Percentiles rank a stretch among this genome's conserved stretches.
Evolutionary conservation across 768 basidiomycete species (phyloP).

Genomic region (Kockovaella imperatae): DNA sequence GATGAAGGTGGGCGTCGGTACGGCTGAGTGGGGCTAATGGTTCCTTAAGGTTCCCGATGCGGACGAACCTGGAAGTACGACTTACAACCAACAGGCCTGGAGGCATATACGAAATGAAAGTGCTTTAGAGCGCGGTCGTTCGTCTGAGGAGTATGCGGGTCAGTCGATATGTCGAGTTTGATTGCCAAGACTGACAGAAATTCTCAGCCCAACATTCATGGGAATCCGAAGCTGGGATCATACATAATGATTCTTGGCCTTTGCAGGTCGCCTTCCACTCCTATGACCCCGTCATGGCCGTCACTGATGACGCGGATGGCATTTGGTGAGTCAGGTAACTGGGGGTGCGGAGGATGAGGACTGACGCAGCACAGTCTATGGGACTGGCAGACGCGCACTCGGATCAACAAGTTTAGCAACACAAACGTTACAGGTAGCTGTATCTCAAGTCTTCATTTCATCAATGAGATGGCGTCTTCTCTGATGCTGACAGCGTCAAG

Average conservation of each 20-base stretch:
- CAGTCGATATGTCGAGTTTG: slow-evolving; percentile 32
- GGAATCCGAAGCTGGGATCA: slow-evolving; percentile 44
- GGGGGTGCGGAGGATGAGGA: neutral
- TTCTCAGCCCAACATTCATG: slow-evolving; percentile 42
- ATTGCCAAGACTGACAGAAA: slow-evolving; percentile 1
- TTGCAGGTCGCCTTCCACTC: slow-evolving; percentile 74
- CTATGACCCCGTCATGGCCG: slow-evolving; percentile 77
- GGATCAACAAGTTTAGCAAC: slow-evolving; percentile 77
- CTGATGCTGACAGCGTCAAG: slow-evolving; percentile 81
- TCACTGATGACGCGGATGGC: slow-evolving; percentile 77
- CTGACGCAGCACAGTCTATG: slow-evolving; percentile 58
- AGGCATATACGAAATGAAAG: slow-evolving; percentile 81
- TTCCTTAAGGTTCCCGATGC: slow-evolving; percentile 68
- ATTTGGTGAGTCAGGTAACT: slow-evolving; percentile 56
- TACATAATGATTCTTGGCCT: slow-evolving; percentile 45
- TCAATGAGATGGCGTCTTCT: slow-evolving; percentile 91
- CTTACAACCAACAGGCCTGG: slow-evolving; percentile 95
- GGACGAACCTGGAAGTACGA: slow-evolving; percentile 88
- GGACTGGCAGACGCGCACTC: slow-evolving; percentile 81
- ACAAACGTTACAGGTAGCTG: slow-evolving; percentile 73
- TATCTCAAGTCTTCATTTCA: slow-evolving; percentile 80
- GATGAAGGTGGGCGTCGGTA: slow-evolving; percentile 67
- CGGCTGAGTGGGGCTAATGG: neutral
- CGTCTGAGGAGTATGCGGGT: slow-evolving; percentile 71
- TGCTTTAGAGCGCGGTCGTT: slow-evolving; percentile 60